Conservation (phyloP, 495 filamentous ascomycete genomes). For the Penicillium ochrochloron region DNA sequence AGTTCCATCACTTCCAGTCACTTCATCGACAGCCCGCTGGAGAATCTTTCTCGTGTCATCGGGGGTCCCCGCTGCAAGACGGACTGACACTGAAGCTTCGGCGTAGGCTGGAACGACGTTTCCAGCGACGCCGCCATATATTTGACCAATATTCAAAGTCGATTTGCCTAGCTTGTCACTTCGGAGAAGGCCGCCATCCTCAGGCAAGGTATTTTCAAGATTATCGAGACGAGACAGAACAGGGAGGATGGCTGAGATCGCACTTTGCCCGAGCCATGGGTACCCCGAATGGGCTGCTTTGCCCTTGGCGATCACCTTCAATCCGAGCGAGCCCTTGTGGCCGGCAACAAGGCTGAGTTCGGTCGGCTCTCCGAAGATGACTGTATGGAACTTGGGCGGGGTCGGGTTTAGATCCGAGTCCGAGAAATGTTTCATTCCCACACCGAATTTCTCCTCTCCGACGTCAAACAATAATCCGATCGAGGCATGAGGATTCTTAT, state of each 20-base stretch:
- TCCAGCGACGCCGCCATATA: conserved; percentile 78
- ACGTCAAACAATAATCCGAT: background rate
- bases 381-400: conserved; percentile 52
- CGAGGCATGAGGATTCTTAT: background rate
- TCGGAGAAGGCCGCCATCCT: background rate
- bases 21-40: background rate
- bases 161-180: conserved; percentile 77
- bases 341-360: conserved; percentile 80
- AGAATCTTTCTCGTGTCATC: conserved; percentile 5
- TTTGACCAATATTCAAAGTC: conserved; percentile 77
- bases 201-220: conserved; percentile 59
- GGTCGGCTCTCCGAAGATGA: conserved; percentile 88
- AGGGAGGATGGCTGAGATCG: conserved; percentile 57
- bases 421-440: conserved; percentile 2
- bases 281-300: conserved; percentile 80
- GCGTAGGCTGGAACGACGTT: conserved; percentile 82
- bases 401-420: conserved; percentile 24
- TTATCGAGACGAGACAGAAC: conserved; percentile 61
- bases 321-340: conserved; percentile 73
- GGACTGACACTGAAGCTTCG: conserved; percentile 62
- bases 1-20: background rate
- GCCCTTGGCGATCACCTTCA: conserved; percentile 62
- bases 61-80: conserved; percentile 72
- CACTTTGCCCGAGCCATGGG: conserved; percentile 71
- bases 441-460: background rate